Percentiles rank a stretch among this genome's conserved stretches.
Evolutionary conservation across 306 rosid genomes (phyloP).

Genomic region (Spatholobus suberectus): DNA sequence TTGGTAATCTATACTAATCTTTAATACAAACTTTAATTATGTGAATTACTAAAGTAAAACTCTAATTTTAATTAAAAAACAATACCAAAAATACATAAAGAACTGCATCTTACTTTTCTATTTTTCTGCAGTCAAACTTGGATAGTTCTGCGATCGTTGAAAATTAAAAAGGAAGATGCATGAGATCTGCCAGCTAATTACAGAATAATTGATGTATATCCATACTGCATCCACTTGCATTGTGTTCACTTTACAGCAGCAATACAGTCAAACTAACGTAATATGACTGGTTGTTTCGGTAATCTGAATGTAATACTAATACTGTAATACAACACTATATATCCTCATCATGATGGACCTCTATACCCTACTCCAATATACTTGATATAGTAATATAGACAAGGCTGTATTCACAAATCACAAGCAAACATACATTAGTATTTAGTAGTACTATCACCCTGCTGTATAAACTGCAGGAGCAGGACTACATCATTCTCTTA

Average conservation of each 20-base stretch:
- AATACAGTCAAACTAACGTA: slow-evolving; percentile 12
- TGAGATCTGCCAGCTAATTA: not conserved
- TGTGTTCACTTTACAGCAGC: not conserved
- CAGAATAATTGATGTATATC: not conserved
- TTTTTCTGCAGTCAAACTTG: not conserved
- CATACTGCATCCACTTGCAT: not conserved
- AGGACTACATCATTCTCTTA: not conserved
- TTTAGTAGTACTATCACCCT: not conserved
- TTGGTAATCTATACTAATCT: not conserved
- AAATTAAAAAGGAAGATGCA: not conserved
- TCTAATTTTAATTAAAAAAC: not conserved
- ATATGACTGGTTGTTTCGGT: not conserved
- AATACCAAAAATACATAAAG: not conserved
- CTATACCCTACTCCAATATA: not conserved
- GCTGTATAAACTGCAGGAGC: not conserved
- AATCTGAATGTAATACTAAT: not conserved
- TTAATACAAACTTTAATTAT: not conserved
- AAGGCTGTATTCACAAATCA: slow-evolving; percentile 30
- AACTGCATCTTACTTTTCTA: not conserved
- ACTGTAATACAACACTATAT: not conserved
- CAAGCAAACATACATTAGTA: not conserved
- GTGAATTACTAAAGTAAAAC: not conserved
- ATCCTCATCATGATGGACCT: not conserved
- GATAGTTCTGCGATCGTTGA: not conserved
- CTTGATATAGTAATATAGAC: not conserved